Base-by-base conservation (phyloP, 176 grass and related monocot genomes). In the Lolium rigidum region DNA sequence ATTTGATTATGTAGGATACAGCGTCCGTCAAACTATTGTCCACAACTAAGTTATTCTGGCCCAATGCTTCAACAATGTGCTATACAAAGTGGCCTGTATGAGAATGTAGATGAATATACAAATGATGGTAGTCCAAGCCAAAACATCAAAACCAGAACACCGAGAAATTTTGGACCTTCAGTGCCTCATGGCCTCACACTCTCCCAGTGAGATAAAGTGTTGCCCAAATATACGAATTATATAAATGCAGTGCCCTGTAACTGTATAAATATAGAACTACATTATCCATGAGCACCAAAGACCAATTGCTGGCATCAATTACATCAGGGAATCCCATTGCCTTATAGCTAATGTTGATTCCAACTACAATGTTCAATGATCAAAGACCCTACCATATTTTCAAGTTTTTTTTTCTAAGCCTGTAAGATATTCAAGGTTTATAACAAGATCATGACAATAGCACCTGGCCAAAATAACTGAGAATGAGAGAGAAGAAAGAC, bases 181-280 rank as follows among this genome's bases (percentile, higher is more conserved):
- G 43, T 66, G 2, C 20, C 17, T 26, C 39, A 47, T 79, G 22
- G 41, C 62, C 65, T n/a, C 18, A 7, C 26, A 54, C 51, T 72
- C 24, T 25, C 16, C 87, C 35, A 58, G 5, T 38, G 13, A 24
- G 12, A 14, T 15, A 28, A 77, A 50, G 6, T 43, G 17, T n/a
- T 72, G 18, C 17, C 16, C 0, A 5, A 76, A 18, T 31, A 1
- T 6, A 24, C 43, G 72, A 4, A 74, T 28, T 6, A 69, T 9
- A 80, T 2, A 89, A 81, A 58, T 81, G 14, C 43, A 85, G 73
- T 57, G 47, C 80, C 22, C 4, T 74, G 15, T 26, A 64, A 9
- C 66, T 20, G 9, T 1, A 73, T 44, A 84, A 10, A 84, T 4
- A 81, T 69, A 41, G 9, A 31, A 12, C 61, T 77, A 69, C 10